phyloP scores from a whole-genome alignment of 768 basidiomycete species.

The Boletus subcaerulescens region DNA sequence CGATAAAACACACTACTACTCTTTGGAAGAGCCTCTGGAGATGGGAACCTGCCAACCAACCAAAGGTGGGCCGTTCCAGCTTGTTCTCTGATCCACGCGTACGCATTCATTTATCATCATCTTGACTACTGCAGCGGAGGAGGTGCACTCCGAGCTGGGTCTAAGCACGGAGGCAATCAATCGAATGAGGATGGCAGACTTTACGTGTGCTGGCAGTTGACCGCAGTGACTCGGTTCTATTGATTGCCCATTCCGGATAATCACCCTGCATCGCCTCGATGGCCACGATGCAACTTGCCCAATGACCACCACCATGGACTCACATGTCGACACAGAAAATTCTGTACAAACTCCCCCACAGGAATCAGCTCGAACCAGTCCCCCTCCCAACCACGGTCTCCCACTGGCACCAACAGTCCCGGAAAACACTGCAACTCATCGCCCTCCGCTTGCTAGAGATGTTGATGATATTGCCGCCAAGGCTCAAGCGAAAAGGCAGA shows the following conservation, averaged over 20 bases:
- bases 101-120: too few species aligned
- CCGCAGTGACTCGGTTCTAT: too few species aligned
- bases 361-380: neutral
- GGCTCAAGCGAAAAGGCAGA: neutral
- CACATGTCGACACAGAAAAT: neutral
- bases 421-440: neutral
- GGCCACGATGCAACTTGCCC: neutral
- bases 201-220: too few species aligned
- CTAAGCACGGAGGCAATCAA: too few species aligned
- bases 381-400: neutral
- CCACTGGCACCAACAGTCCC: neutral
- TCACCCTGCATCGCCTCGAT: neutral
- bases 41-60: too few species aligned
- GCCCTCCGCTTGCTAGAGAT: neutral
- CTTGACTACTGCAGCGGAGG: too few species aligned
- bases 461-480: too few species aligned
- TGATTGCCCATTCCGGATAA: neutral
- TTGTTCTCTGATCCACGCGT: too few species aligned
- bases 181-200: neutral
- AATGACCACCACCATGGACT: conserved; percentile 19
- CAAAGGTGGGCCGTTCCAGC: too few species aligned
- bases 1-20: too few species aligned
- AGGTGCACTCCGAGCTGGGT: too few species aligned
- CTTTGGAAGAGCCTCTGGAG: too few species aligned
- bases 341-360: neutral